Evolutionary conservation across 805 yeast genomes (phyloP), one percentile per base, ranked within the genome.

Genomic region (Nakazawaea wyomingensis): DNA sequence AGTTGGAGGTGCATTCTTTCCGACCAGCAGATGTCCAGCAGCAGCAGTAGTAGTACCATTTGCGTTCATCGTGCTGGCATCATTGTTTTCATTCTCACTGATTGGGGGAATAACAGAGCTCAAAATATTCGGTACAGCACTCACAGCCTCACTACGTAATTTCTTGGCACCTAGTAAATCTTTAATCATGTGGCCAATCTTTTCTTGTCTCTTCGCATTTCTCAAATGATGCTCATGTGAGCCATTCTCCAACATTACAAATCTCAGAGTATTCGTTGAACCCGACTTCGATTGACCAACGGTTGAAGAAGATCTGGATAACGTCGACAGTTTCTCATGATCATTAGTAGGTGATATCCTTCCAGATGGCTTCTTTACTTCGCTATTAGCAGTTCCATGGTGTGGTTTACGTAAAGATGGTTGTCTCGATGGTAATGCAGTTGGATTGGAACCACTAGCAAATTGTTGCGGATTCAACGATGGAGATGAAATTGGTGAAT

Each of bases 121-220:
- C 22, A 38, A 48, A n/a, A 49, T 49, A 38, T 37, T 46, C 28
- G 53, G 50, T 5, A 48, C 58, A 2, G 90, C 90, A 34, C 81
- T 73, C 34, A 79, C 75, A 3, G 91, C 89, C 51, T 76, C 86
- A 49, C 75, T 82, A 46, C 91, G 65, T 22, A 80, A 60, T 54
- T 80, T 81, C 48, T 82, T 82, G 2, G 85, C 85, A 9, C 87
- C 89, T n/a, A 84, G 59, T 52, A 83, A 70, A 57, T 81, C 87
- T 54, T 82, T 85, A 48, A 85, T 68, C 89, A 85, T 82, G 47
- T 78, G 78, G 6, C 81, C 72, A 29, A 85, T 59, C 52, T 84
- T 85, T 55, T 85, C 95, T 59, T 85, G 91, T 52, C 95, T 69
- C 57, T 80, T 82, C 6, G 91, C 81, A 34, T 82, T 80, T 46